These are phyloP conservation scores for Russula foetens DNA, from an alignment of 768 basidiomycete species.

Conservation along the genomic window DNA sequence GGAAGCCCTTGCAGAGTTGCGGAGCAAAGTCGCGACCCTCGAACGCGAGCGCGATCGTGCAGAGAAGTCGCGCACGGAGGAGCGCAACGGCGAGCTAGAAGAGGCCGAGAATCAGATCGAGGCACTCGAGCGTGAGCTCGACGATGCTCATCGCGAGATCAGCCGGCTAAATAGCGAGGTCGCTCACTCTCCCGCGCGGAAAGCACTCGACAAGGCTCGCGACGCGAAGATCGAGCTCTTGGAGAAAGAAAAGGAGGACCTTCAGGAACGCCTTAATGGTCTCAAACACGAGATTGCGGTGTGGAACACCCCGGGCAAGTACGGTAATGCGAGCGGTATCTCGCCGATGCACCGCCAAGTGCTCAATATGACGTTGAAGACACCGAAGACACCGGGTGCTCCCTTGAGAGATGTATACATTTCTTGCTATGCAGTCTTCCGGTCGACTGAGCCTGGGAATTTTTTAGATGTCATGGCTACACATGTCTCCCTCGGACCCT, in stretches of 20 bases:
- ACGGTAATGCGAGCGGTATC: slow-evolving; percentile 46
- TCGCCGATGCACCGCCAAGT: slow-evolving; percentile 75
- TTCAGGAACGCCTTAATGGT: slow-evolving; percentile 60
- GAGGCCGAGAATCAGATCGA: slow-evolving; percentile 48
- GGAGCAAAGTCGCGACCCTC: slow-evolving; percentile 40
- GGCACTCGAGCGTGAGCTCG: slow-evolving; percentile 66
- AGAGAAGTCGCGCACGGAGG: slow-evolving; percentile 26
- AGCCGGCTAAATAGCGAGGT: slow-evolving; percentile 58
- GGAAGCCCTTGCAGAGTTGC: slow-evolving; percentile 42
- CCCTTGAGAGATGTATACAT: slow-evolving; percentile 68
- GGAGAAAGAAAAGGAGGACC: slow-evolving; percentile 67
- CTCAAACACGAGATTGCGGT: slow-evolving; percentile 46
- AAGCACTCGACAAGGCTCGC: slow-evolving; percentile 70
- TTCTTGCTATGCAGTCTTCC: not conserved
- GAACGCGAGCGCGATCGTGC: slow-evolving; percentile 49
- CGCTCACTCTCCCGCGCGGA: slow-evolving; percentile 64
- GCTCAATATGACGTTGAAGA: slow-evolving; percentile 55
- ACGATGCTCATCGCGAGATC: slow-evolving; percentile 69
- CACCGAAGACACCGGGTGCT: slow-evolving; percentile 71
- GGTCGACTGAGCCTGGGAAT: slow-evolving; percentile 12
- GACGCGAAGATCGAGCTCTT: slow-evolving; percentile 69
- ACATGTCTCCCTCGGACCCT: slow-evolving; percentile 49
- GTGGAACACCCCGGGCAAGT: slow-evolving; percentile 49
- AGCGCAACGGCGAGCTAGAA: slow-evolving; percentile 22
- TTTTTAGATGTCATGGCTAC: slow-evolving; percentile 65